Evolutionary conservation across 805 yeast species (phyloP).

Genomic region (Yarrowia deformans): DNA sequence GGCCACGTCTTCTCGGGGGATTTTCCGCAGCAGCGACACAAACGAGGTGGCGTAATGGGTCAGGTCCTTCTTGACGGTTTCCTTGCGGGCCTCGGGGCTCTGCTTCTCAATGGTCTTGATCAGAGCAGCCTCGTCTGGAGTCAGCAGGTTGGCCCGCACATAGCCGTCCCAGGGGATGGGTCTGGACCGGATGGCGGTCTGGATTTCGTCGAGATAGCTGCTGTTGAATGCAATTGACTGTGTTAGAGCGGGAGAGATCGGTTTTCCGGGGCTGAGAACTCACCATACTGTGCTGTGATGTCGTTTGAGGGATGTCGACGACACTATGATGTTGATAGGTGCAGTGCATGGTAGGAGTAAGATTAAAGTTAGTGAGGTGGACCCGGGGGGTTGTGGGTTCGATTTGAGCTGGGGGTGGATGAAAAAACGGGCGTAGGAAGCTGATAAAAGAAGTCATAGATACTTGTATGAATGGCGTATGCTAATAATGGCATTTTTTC

Average conservation of each 20-base stretch:
- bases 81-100: conserved; percentile 47
- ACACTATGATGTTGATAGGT: conserved; percentile 4
- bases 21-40: conserved; percentile 61
- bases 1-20: conserved; percentile 66
- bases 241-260: not conserved
- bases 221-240: conserved; percentile 41
- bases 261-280: not conserved
- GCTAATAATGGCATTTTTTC: too few species aligned
- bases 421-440: not conserved
- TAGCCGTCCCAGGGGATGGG: conserved; percentile 93
- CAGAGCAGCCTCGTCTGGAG: conserved; percentile 70
- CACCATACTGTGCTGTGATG: conserved; percentile 24
- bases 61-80: conserved; percentile 51
- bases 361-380: not conserved
- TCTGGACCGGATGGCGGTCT: conserved; percentile 71
- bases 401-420: not conserved
- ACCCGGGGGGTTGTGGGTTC: not conserved
- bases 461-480: too few species aligned
- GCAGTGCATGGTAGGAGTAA: conserved; percentile 22
- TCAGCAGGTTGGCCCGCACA: conserved; percentile 72
- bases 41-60: conserved; percentile 63
- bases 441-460: too few species aligned
- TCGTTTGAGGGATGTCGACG: conserved; percentile 29
- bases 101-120: conserved; percentile 63
- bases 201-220: conserved; percentile 50